A percentile compares a stretch with the other conserved stretches of the same genome.
phyloP scores from a whole-genome alignment of 495 filamentous ascomycete species.

The Rhizodiscina lignyota region DNA sequence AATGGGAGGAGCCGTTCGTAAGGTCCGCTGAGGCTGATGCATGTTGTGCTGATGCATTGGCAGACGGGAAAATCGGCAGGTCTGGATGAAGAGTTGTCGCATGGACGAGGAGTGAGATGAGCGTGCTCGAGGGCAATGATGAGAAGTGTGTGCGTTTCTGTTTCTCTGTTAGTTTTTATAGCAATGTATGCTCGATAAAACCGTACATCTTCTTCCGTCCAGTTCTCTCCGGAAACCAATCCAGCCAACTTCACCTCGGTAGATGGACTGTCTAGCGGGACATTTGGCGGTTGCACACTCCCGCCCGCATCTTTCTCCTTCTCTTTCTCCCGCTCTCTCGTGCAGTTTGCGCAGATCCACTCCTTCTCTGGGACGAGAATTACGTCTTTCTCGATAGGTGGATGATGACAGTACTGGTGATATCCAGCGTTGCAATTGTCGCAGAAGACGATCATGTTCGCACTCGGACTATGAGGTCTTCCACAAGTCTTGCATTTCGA shows the following conservation, averaged over 20 bases:
- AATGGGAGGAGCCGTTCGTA: constrained; percentile 3
- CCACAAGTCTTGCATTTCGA: constrained; percentile 59
- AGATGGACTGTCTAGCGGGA: constrained; percentile 10
- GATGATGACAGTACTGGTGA: constrained; percentile 86
- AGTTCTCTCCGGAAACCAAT: constrained; percentile 26
- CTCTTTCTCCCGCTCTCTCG: no score
- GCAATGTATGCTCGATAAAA: neutral
- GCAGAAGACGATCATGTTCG: constrained; percentile 88
- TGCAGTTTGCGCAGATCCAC: constrained; percentile 68
- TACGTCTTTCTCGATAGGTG: constrained; percentile 54
- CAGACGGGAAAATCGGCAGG: constrained; percentile 24
- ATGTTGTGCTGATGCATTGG: constrained; percentile 5
- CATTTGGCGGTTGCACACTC: no score
- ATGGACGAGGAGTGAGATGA: constrained; percentile 31
- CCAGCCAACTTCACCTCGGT: constrained; percentile 8
- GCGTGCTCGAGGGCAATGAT: constrained; percentile 22
- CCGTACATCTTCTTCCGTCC: constrained; percentile 14
- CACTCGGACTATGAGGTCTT: constrained; percentile 53
- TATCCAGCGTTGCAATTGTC: constrained; percentile 78
- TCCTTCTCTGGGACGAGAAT: constrained; percentile 46
- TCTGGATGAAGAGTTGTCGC: constrained; percentile 23
- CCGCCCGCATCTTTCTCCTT: no score
- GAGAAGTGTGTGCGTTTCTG: constrained; percentile 33
- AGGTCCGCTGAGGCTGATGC: neutral
- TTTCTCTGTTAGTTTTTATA: neutral